phyloP scores from a whole-genome alignment of 2,329 filamentous ascomycete species.

The Westerdykella sp. region DNA sequence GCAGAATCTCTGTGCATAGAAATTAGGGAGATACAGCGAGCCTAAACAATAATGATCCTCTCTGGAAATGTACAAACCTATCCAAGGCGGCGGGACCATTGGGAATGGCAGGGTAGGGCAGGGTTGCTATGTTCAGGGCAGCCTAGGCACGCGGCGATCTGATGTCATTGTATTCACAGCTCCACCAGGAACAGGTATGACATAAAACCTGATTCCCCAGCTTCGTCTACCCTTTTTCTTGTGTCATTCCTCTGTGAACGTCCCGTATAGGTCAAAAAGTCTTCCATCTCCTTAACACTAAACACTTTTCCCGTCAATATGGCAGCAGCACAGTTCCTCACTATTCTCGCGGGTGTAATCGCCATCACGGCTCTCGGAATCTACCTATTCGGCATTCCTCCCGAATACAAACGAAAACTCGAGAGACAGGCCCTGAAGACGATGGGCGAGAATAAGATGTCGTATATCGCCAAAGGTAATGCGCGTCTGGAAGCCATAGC shows the following conservation, averaged over 20 bases:
- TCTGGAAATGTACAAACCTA: no score
- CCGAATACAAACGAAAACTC: conserved; percentile 42
- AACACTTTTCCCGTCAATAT: conserved; percentile 9
- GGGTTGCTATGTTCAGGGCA: no score
- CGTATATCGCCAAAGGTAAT: conserved; percentile 36
- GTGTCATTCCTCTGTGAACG: neutral
- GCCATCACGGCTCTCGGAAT: conserved; percentile 35
- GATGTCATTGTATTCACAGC: conserved; percentile 8
- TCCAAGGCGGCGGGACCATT: no score
- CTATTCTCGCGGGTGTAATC: conserved; percentile 30
- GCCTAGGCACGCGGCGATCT: conserved; percentile 3
- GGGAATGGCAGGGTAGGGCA: no score
- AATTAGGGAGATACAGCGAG: no score
- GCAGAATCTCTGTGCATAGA: no score
- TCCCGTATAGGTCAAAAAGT: neutral
- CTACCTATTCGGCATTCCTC: conserved; percentile 46
- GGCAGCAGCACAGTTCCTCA: conserved; percentile 25
- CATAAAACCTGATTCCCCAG: neutral
- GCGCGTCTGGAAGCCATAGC: neutral
- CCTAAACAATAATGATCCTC: no score
- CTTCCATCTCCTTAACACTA: neutral
- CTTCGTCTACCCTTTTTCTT: no score
- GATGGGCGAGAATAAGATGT: conserved; percentile 50
- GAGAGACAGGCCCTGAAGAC: conserved; percentile 44
- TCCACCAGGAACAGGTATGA: neutral